Evolutionary conservation across 2,329 filamentous ascomycete genomes (phyloP).

Genomic region (Dendrostoma leiphaemia): DNA sequence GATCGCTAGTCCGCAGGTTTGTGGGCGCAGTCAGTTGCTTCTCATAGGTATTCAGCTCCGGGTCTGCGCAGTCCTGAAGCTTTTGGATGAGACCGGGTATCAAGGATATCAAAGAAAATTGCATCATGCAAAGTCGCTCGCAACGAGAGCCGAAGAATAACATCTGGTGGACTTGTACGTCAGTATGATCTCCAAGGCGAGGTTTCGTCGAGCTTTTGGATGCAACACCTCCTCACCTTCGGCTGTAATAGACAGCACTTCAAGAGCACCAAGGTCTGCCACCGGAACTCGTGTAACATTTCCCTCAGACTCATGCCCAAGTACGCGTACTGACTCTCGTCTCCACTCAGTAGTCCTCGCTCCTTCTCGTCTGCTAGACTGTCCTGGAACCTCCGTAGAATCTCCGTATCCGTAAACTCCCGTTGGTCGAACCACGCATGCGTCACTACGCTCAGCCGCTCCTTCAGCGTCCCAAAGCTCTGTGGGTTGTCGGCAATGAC

Average conservation of each 20-base stretch:
- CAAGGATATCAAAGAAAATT: slow-evolving; percentile 92
- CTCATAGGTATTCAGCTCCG: slow-evolving; percentile 83
- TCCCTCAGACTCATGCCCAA: slow-evolving; percentile 86
- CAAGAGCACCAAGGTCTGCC: slow-evolving; percentile 89
- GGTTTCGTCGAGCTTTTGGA: no score
- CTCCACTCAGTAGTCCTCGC: slow-evolving; percentile 56
- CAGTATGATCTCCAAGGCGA: neutral
- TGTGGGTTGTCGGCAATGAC: slow-evolving; percentile 90
- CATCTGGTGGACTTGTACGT: slow-evolving; percentile 59
- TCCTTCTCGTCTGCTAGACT: slow-evolving; percentile 70
- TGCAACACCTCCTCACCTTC: slow-evolving; percentile 59
- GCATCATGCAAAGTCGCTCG: slow-evolving; percentile 95
- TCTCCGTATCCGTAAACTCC: slow-evolving; percentile 89
- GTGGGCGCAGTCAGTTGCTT: slow-evolving; percentile 73
- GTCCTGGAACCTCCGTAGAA: slow-evolving; percentile 86
- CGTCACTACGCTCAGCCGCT: slow-evolving; percentile 86
- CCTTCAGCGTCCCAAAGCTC: slow-evolving; percentile 84
- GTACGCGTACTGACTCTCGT: slow-evolving; percentile 79
- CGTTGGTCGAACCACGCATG: slow-evolving; percentile 94
- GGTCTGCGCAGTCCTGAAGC: slow-evolving; percentile 92
- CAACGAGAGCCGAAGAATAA: slow-evolving; percentile 97
- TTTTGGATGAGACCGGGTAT: slow-evolving; percentile 90
- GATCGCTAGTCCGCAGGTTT: slow-evolving; percentile 86
- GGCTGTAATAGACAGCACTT: slow-evolving; percentile 93
- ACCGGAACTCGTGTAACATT: slow-evolving; percentile 89